Evolutionary conservation across 352 stramenopile species (phyloP).

Genomic region (Phytopythium chamaehyphon): DNA sequence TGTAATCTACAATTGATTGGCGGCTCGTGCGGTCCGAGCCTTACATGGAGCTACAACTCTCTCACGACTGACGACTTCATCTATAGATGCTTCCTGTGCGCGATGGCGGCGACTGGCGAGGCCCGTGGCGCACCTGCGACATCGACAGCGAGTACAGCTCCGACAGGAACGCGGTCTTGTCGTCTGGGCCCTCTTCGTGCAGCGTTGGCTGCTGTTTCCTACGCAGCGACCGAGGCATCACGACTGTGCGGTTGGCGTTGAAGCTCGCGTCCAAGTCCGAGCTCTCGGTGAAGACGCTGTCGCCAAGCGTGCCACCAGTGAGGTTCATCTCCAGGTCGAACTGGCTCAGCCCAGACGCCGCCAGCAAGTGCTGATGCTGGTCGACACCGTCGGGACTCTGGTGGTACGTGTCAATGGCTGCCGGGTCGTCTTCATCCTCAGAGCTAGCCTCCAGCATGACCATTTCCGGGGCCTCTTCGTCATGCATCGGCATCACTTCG

Average conservation of each 20-base stretch:
- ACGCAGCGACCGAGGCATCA: constrained; percentile 24
- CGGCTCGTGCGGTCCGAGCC: neutral
- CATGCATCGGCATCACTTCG: neutral
- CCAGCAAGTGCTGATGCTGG: constrained; percentile 8
- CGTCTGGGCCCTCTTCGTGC: constrained; percentile 5
- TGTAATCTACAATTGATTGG: neutral
- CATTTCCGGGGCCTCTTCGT: neutral
- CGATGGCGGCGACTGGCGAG: neutral
- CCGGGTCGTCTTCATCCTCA: constrained; percentile 15
- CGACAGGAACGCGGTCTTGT: constrained; percentile 38
- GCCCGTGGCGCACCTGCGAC: constrained; percentile 18
- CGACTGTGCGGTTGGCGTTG: constrained; percentile 7
- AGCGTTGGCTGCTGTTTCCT: constrained; percentile 8
- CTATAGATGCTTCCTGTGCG: neutral
- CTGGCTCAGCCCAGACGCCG: constrained; percentile 23
- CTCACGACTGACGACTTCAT: neutral
- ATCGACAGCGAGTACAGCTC: constrained; percentile 35
- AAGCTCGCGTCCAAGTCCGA: constrained; percentile 10
- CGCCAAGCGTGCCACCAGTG: constrained; percentile 5
- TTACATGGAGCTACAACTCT: neutral
- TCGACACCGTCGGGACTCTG: constrained; percentile 23
- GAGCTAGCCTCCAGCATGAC: constrained; percentile 1
- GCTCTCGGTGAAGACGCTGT: constrained; percentile 10
- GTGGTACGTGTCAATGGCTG: constrained; percentile 7
- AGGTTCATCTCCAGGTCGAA: constrained; percentile 29